These are phyloP conservation scores for Geotrichum bryndzae DNA, from an alignment of 1,139 yeast species.

Conservation along the genomic window DNA sequence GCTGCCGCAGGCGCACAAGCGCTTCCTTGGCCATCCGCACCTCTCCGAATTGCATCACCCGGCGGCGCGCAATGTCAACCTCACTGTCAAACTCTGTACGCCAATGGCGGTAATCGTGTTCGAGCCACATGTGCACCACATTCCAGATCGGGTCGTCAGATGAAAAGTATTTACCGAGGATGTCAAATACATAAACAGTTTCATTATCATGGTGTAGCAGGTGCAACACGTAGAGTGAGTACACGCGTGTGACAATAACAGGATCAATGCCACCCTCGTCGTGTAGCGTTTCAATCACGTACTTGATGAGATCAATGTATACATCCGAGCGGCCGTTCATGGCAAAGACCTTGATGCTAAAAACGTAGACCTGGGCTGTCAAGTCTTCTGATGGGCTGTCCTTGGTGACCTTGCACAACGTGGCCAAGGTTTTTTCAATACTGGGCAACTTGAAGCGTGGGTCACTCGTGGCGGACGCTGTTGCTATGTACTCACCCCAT, in stretches of 20 bases:
- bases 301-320: conserved; percentile 22
- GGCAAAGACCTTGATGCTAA: conserved; percentile 21
- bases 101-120: conserved; percentile 24
- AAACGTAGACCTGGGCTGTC: conserved; percentile 20
- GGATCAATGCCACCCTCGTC: conserved; percentile 11
- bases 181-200: conserved; percentile 19
- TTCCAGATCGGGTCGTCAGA: conserved; percentile 20
- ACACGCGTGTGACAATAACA: conserved; percentile 10
- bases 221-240: conserved; percentile 22
- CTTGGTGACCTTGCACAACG: conserved; percentile 22
- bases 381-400: conserved; percentile 18
- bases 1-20: conserved; percentile 13
- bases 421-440: conserved; percentile 6
- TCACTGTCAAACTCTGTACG: conserved; percentile 18
- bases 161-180: conserved; percentile 19
- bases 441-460: conserved; percentile 6
- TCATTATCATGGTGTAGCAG: conserved; percentile 21
- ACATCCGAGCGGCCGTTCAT: conserved; percentile 23
- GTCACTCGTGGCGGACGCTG: conserved; percentile 1
- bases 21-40: conserved; percentile 19
- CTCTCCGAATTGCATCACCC: conserved; percentile 23
- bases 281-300: conserved; percentile 21
- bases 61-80: conserved; percentile 21
- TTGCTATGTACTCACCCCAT: conserved; percentile 4
- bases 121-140: conserved; percentile 22